Evolutionary conservation across 2,329 filamentous ascomycete species (phyloP), one percentile per base, ranked within the genome.

Genomic region (Aulographum hederae): DNA sequence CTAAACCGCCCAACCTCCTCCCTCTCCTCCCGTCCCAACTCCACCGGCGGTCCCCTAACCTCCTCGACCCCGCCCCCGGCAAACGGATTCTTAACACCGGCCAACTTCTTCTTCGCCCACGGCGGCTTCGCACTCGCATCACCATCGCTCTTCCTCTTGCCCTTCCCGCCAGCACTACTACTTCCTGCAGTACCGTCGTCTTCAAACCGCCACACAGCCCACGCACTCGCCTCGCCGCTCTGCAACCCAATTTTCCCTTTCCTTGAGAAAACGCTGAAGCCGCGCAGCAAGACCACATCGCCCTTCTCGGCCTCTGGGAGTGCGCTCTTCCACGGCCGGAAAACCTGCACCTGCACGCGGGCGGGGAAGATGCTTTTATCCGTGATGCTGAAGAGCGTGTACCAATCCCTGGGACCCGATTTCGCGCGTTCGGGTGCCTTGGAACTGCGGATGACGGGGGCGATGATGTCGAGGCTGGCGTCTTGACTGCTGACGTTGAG

Each of bases 201-300:
- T 1, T 40, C 43, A 32, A 42, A 57, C 3, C 54, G 44, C 57
- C 59, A 64, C 3, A 62, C 59, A 34, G 56, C 60, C 60, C 60
- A 65, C 2, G 47, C 48, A 32, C 55, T 58, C 30, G 53, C 50
- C 4, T 60, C 57, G 1, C 43, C 47, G 20, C 55, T 60, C 6
- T 55, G 32, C 6, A 65, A 30, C 28, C 33, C 37, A 12, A 39
- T 45, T 43, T 30, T 46, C n/a, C 29, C 40, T 30, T 57, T 55
- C 12, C 47, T 37, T 11, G 48, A 54, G 40, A 51, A 55, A n/a
- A 63, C 59, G 0, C 32, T 37, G 29, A 64, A 62, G 0, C 40
- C 44, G 4, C 60, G 46, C 3, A 63, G 43, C 16, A 65, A 37
- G 0, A 65, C 42, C 0, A 61, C 48, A 26, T 64, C 61, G 16